These are phyloP conservation scores for Ganoderma resinaceum DNA, from an alignment of 1,284 basidiomycete species.

Conservation along the genomic window DNA sequence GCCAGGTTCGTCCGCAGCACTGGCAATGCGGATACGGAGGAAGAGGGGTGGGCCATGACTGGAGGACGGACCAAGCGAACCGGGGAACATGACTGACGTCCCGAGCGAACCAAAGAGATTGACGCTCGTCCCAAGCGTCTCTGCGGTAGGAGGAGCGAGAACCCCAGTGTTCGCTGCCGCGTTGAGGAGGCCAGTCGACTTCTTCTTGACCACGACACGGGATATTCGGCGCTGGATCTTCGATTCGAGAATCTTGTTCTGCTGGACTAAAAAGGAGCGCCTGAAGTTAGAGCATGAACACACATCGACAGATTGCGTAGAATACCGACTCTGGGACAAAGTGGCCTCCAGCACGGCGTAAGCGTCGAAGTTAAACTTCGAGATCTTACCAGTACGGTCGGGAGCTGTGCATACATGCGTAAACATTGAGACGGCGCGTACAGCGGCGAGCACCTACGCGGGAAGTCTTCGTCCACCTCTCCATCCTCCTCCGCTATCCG, in stretches of 20 bases:
- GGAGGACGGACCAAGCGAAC: slow-evolving; percentile 70
- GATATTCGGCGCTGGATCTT: slow-evolving; percentile 83
- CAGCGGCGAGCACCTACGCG: slow-evolving; percentile 61
- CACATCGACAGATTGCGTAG: neutral
- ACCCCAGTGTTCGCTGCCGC: slow-evolving; percentile 24
- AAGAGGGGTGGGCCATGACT: slow-evolving; percentile 82
- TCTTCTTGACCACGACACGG: slow-evolving; percentile 69
- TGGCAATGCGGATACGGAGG: slow-evolving; percentile 79
- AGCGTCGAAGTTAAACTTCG: slow-evolving; percentile 91
- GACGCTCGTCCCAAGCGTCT: slow-evolving; percentile 42
- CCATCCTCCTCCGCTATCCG: slow-evolving; percentile 97
- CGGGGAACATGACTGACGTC: slow-evolving; percentile 57
- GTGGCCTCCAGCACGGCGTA: slow-evolving; percentile 88
- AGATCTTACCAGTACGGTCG: slow-evolving; percentile 85
- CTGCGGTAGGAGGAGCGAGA: slow-evolving; percentile 40
- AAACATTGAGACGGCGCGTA: neutral
- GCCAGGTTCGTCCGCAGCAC: slow-evolving; percentile 74
- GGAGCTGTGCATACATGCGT: slow-evolving; percentile 64
- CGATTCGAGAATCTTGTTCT: slow-evolving; percentile 79
- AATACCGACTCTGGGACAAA: slow-evolving; percentile 73
- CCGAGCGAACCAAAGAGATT: slow-evolving; percentile 44
- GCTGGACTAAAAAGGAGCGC: slow-evolving; percentile 63
- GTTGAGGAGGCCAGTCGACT: slow-evolving; percentile 44
- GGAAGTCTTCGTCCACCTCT: slow-evolving; percentile 98
- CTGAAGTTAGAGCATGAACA: neutral